A percentile compares a stretch with the other conserved stretches of the same genome.
Evolutionary conservation across 2,329 filamentous ascomycete species (phyloP).

Genomic region (Aspergillus brunneoviolaceus): DNA sequence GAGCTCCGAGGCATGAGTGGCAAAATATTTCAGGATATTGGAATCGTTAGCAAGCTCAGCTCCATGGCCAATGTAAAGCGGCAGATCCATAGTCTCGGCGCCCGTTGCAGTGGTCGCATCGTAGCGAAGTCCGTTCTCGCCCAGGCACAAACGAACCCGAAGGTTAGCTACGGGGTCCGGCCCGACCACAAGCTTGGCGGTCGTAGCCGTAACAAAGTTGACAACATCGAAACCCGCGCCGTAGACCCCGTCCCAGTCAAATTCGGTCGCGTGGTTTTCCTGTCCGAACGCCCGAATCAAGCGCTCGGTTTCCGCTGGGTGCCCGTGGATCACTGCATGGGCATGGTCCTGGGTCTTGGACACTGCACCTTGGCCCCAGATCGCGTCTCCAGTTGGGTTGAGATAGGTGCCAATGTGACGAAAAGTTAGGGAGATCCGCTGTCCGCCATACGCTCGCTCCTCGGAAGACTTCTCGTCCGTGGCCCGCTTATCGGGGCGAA

Average conservation of each 20-base stretch:
- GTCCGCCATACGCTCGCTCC: constrained; percentile 71
- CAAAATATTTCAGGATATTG: constrained; percentile 35
- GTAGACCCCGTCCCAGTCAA: constrained; percentile 73
- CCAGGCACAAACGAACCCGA: constrained; percentile 38
- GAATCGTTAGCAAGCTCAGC: constrained; percentile 30
- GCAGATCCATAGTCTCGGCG: constrained; percentile 10
- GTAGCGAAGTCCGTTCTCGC: constrained; percentile 42
- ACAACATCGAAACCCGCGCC: constrained; percentile 79
- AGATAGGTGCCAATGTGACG: constrained; percentile 85
- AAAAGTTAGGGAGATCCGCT: constrained; percentile 90
- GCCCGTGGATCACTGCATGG: constrained; percentile 65
- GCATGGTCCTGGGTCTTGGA: constrained; percentile 64
- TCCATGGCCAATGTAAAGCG: constrained; percentile 32
- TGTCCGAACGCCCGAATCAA: constrained; percentile 78
- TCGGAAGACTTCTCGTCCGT: constrained; percentile 63
- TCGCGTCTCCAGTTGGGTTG: constrained; percentile 59
- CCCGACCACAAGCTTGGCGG: constrained; percentile 32
- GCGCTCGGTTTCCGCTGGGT: constrained; percentile 58
- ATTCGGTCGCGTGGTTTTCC: constrained; percentile 73
- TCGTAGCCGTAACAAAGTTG: constrained; percentile 45
- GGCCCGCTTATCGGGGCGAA: constrained; percentile 79
- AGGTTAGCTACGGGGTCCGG: constrained; percentile 38
- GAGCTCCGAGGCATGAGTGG: constrained; percentile 20
- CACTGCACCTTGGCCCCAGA: constrained; percentile 91
- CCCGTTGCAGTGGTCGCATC: constrained; percentile 12